Evolutionary conservation across 177 flowering plant species (phyloP), one percentile per base, ranked within the genome.

Genomic region (Telopea speciosissima): DNA sequence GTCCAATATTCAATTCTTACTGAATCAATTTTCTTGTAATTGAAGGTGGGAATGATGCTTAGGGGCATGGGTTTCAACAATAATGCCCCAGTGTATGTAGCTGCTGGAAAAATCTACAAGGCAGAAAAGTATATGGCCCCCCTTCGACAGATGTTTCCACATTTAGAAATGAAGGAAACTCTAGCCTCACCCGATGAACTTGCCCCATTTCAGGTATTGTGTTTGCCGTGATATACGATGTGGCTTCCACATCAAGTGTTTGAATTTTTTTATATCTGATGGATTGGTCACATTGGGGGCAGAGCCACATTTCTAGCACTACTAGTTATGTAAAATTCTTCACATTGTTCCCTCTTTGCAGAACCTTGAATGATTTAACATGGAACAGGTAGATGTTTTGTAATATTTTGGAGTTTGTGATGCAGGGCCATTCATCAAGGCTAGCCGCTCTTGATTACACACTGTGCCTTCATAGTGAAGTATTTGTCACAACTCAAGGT

Each of bases 61-160:
- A 84, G 97, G 70, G 99, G 97, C 72, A 95, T 95, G 97, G 99
- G 97, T 54, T 95, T 95, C 74, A 92, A 92, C 77, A 95, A 92
- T 77, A 86, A 82, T 59, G 92, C 97, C 26, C 79, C 88, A 19
- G 82, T 95, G 6, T 95, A 86, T 76, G 86, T 92, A 72, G 99
- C 97, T 70, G 87, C 99, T 24, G 97, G 99, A 66, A 89, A 84
- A 77, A 92, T 95, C 65, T 95, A 95, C 73, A 87, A 81, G 77
- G 87, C 87, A 22, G 94, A 89, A 54, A 89, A 82, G 79, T 88
- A 85, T 74, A 87, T 95, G 90, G 97, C 97, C 25, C 97, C 99
- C 21, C 91, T 95, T 60, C 87, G 80, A 65, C 86, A 87, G 76
- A 78, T 95, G 79, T 95, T 95, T 85, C 99, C 99, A 28, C 83